Base-by-base conservation (phyloP, 768 basidiomycete genomes). In the Stropharia rugosoannulata region DNA sequence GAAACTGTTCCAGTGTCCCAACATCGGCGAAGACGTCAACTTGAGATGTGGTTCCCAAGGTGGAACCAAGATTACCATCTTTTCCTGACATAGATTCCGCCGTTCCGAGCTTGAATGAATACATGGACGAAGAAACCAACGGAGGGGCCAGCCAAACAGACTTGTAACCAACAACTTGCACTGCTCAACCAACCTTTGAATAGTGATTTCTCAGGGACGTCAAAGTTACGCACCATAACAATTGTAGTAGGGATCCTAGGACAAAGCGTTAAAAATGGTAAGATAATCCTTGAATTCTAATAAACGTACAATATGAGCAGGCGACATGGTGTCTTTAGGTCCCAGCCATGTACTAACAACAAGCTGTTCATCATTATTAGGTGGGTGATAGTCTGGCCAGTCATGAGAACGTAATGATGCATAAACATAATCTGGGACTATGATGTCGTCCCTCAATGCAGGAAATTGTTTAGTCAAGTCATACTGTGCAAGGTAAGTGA, bases 131-230 rank as follows among this genome's bases (percentile, higher is more conserved):
- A 16, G 79, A 73, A 29, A 73, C 64, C 2, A 69, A 62, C 7
- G 94, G 90, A 5, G 93, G 89, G 0, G 95, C 93, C 50, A 98
- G 75, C 94, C 96, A 98, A 19, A 98, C 82, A 5, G 86, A 90
- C 73, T 98, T 98, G 27, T 76, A 71, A 25, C 97, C 96, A 12
- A 91, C 86, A 5, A 97, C 80, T 75, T 98, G 97, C 0, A 87
- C 94, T 95, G 61, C 5, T 47, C 29, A 10, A 51, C 41, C 42
- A 22, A 46, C 49, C 57, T 44, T 56, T 49, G 22, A 63, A 56
- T 32, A 49, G 51, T 58, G 37, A 29, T 53, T 32, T 46, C 22
- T 22, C 13, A 27, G 36, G 25, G 45, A 40, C 57, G 38, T 2
- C 7, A 39, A 9, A 43, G n/a, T 13, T 48, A 51, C 57, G 44